Evolutionary conservation across 495 filamentous ascomycete genomes (phyloP).

Genomic region (Chlorociboria aeruginascens): DNA sequence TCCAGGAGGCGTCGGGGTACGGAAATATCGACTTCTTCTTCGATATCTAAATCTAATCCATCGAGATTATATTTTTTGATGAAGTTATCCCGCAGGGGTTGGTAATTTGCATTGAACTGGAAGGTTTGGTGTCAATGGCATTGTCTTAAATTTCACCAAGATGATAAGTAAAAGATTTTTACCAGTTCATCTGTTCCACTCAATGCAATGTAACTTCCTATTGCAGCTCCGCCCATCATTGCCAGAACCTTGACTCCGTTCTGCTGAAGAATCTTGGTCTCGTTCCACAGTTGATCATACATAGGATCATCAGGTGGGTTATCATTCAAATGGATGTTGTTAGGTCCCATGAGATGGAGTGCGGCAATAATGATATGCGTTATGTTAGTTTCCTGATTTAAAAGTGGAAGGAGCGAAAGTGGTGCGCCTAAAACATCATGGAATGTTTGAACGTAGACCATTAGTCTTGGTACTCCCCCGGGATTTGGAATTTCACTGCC

Average conservation of each 20-base stretch:
- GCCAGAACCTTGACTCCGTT: constrained; percentile 29
- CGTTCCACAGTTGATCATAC: constrained; percentile 26
- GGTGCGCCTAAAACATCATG: constrained; percentile 20
- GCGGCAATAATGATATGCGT: constrained; percentile 35
- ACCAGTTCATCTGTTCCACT: constrained; percentile 23
- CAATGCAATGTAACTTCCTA: constrained; percentile 26
- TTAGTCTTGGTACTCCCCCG: constrained; percentile 17
- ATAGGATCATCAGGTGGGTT: constrained; percentile 20
- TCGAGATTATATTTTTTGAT: not conserved
- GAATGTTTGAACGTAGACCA: constrained; percentile 33
- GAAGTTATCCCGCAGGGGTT: not conserved
- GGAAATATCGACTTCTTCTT: not conserved
- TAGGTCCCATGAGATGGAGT: constrained; percentile 31
- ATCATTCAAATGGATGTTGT: constrained; percentile 33
- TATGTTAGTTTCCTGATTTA: constrained; percentile 29
- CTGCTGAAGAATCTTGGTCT: constrained; percentile 29
- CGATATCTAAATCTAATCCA: not conserved
- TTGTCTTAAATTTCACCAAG: too few relatives aligned
- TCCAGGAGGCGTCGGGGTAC: not conserved
- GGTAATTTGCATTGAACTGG: constrained; percentile 16
- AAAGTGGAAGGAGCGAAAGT: constrained; percentile 30
- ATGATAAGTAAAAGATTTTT: not conserved
- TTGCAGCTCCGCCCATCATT: constrained; percentile 29
- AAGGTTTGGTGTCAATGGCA: constrained; percentile 7
- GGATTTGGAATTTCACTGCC: too few relatives aligned